These are phyloP conservation scores for Penicillium soppii DNA, from an alignment of 495 filamentous ascomycete species.

Conservation along the genomic window DNA sequence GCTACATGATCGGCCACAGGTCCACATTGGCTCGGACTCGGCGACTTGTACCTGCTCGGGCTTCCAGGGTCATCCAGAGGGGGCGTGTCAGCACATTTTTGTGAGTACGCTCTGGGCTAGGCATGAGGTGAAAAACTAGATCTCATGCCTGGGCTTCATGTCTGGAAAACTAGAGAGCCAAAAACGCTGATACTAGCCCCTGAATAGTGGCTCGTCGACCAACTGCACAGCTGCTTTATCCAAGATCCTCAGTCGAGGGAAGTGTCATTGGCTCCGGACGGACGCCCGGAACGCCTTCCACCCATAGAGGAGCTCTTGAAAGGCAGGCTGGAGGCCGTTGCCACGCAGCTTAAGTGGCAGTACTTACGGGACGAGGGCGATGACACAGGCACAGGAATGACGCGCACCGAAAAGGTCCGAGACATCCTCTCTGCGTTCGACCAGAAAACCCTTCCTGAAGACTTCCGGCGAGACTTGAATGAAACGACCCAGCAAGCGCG, in stretches of 20 bases:
- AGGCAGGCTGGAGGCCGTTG: slow-evolving; percentile 37
- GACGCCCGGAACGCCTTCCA: slow-evolving; percentile 31
- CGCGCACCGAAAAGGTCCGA: slow-evolving; percentile 39
- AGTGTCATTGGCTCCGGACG: slow-evolving; percentile 33
- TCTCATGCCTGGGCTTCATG: too few species aligned
- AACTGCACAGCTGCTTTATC: slow-evolving; percentile 38
- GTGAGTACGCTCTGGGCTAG: slow-evolving; percentile 27
- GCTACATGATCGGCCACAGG: slow-evolving; percentile 31
- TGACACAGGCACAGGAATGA: slow-evolving; percentile 27
- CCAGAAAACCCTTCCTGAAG: slow-evolving; percentile 39
- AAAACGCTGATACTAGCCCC: slow-evolving; percentile 1
- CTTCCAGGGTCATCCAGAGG: slow-evolving; percentile 28
- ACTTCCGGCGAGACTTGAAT: slow-evolving; percentile 42
- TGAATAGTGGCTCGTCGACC: slow-evolving; percentile 46
- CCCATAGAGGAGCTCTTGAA: slow-evolving; percentile 40
- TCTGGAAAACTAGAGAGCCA: neutral
- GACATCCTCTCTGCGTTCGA: slow-evolving; percentile 54
- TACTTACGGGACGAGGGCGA: slow-evolving; percentile 28
- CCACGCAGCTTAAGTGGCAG: slow-evolving; percentile 39
- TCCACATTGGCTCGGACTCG: slow-evolving; percentile 28
- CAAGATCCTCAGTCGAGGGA: slow-evolving; percentile 23
- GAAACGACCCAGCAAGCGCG: slow-evolving; percentile 24
- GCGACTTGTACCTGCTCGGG: slow-evolving; percentile 40
- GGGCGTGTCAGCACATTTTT: slow-evolving; percentile 48
- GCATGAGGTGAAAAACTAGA: too few species aligned